Conservation (phyloP, 371 early-diverging fungal species). For the Lichtheimia corymbifera region DNA sequence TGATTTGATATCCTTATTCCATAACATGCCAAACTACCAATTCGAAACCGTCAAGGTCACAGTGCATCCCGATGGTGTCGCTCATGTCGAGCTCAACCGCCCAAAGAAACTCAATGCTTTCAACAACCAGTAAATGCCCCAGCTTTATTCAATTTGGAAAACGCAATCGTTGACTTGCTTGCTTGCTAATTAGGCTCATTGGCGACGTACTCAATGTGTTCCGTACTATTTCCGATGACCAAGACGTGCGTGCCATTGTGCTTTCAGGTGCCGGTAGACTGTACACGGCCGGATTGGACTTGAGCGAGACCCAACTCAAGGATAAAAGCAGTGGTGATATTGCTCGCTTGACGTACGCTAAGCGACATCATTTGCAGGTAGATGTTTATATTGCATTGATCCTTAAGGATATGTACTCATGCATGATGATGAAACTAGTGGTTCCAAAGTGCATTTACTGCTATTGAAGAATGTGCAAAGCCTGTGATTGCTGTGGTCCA, state of each 20-base stretch:
- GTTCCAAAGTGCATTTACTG: constrained; percentile 70
- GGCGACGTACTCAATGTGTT: constrained; percentile 52
- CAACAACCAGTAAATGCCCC: constrained; percentile 49
- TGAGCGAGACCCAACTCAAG: constrained; percentile 9
- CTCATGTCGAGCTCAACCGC: constrained; percentile 83
- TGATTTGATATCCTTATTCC: no score
- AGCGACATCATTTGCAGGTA: constrained; percentile 48
- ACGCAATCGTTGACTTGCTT: background rate
- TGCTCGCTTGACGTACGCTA: constrained; percentile 51
- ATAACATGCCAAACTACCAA: constrained; percentile 31
- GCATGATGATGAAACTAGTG: background rate
- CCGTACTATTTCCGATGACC: constrained; percentile 54
- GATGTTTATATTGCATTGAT: background rate
- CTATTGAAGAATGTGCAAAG: constrained; percentile 82
- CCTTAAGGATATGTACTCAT: no score
- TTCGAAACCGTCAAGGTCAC: constrained; percentile 64
- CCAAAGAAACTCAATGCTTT: constrained; percentile 83
- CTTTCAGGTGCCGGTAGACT: constrained; percentile 72
- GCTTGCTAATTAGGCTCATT: constrained; percentile 19
- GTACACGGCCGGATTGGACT: constrained; percentile 84
- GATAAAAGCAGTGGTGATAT: constrained; percentile 29
- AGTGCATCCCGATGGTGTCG: constrained; percentile 61
- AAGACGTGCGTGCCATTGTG: constrained; percentile 70
- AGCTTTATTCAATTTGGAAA: background rate
- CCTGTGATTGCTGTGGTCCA: constrained; percentile 93